Base-by-base conservation (phyloP, 169 alveolate species). In the Plasmodium blacklocki region DNA sequence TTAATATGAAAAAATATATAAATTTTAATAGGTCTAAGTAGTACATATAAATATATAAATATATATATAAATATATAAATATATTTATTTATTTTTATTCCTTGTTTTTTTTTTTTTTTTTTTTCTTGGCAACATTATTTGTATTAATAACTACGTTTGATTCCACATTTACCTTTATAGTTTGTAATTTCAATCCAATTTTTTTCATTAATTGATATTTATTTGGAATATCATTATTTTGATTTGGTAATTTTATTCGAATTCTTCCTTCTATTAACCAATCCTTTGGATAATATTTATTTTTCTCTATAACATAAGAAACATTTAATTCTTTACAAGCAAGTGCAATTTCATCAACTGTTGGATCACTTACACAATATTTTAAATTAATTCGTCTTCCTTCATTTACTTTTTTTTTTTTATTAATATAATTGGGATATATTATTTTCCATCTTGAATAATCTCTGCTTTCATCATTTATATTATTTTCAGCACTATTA, bases 371-470 rank as follows among this genome's bases (percentile, higher is more conserved):
- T 12, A 93, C 94, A 47, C 95, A 93, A 73, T 87, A 74, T 15
- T 87, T 52, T 32, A 74, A 32, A 74, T 76, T 92, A 54, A 93
- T 92, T 60, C 90, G 62, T 63, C 96, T 91, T 26, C 96, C 96
- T 67, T 92, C 94, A 64, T 90, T 92, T 5, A 73, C 88, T 56
- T 87, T 93, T 74, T 90, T 86, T 50, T 92, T 89, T 76, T 92
- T 93, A 90, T 93, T 94, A 52, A 93, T 73, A 73, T 93, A 93
- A 60, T 93, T 89, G 2, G 96, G 96, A 56, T 93, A 93, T 3
- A 93, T 88, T 26, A 92, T 63, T 29, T 75, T 67, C 96, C 96
- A 93, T 19, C 88, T 66, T 12, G 88, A 76, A 39, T 47, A 19
- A 50, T 76, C 88, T 18, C 49, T 76, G 8, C 14, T 49, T 6